Evolutionary conservation across 116 monocot genomes (phyloP), one percentile per base, ranked within the genome.

Genomic region (Zostera marina): DNA sequence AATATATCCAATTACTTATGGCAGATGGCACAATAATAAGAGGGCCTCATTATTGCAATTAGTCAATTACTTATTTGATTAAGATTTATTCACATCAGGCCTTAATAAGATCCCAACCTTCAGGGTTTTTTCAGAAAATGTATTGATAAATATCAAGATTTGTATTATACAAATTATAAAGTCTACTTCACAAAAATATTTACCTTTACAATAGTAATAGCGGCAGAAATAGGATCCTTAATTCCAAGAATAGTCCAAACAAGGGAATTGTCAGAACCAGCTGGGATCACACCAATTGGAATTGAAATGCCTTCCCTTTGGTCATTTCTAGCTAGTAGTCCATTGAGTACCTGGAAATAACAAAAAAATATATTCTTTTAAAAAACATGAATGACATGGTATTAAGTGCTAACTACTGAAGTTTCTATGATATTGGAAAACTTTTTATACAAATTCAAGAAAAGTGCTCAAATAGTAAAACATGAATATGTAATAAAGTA

Each of bases 231-330:
- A 26, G 98, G 98, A 67, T 99, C 98, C 72, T 72, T 74, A 53
- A 87, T 75, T 58, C 98, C 98, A 53, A 99, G 64, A 15, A 99
- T 76, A 7, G 98, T 99, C 98, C 98, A 99, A 52, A 91, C 75
- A 61, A 99, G 83, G 15, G 98, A 99, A 71, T 99, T 99, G 61
- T 99, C 98, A 63, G 98, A 99, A 62, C 98, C 98, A 66, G 91
- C 87, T 49, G 98, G 98, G 64, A 99, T 99, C 26, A 99, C 81
- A 44, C 98, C 98, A 68, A 99, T 99, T 41, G 98, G 98, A 73
- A 99, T 63, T 52, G 98, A 99, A 62, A 91, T 81, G 26, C 87
- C 87, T 70, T 81, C 87, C 59, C 81, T 99, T 61, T 88, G 88
- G 73, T 99, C 67, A 60, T 68, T 62, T 75, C 98, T 86, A 58